A percentile compares a stretch with the other conserved stretches of the same genome.
Evolutionary conservation across 176 grass and related monocot species (phyloP).

Genomic region (Thalia dealbata): DNA sequence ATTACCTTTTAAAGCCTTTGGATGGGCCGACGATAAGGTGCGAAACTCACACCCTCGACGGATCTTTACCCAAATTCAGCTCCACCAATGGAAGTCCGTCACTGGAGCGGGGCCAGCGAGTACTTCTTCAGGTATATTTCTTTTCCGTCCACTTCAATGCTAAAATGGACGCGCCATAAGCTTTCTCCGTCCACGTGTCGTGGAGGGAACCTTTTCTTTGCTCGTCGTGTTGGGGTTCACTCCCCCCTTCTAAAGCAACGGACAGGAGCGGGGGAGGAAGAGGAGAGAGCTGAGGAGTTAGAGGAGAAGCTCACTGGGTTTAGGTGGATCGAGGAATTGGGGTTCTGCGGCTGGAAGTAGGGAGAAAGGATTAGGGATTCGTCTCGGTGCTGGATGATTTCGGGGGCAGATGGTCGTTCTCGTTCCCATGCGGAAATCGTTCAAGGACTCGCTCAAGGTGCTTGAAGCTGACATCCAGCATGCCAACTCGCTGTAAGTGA

Average conservation of each 20-base stretch:
- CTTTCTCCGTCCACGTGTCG: not conserved
- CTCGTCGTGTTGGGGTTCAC: not conserved
- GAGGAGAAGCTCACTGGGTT: slow-evolving; percentile 13
- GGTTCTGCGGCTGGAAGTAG: not conserved
- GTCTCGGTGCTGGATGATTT: slow-evolving; percentile 23
- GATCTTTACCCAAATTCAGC: no score
- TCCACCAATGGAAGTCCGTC: no score
- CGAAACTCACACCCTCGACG: no score
- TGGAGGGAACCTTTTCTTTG: not conserved
- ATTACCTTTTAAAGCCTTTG: no score
- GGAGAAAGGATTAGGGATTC: not conserved
- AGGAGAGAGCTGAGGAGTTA: not conserved
- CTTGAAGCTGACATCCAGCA: slow-evolving; percentile 97
- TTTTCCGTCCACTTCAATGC: no score
- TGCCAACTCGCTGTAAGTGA: slow-evolving; percentile 72
- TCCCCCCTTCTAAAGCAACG: not conserved
- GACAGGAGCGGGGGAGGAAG: not conserved
- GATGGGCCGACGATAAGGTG: no score
- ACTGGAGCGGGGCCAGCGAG: no score
- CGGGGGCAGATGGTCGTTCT: slow-evolving; percentile 29
- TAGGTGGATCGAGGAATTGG: slow-evolving; percentile 2
- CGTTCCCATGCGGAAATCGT: slow-evolving; percentile 65
- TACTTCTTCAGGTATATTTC: no score
- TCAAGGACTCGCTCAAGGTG: slow-evolving; percentile 97
- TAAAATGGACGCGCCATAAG: no score